Evolutionary conservation across 306 rosid species (phyloP).

Genomic region (Acacia acuminata): DNA sequence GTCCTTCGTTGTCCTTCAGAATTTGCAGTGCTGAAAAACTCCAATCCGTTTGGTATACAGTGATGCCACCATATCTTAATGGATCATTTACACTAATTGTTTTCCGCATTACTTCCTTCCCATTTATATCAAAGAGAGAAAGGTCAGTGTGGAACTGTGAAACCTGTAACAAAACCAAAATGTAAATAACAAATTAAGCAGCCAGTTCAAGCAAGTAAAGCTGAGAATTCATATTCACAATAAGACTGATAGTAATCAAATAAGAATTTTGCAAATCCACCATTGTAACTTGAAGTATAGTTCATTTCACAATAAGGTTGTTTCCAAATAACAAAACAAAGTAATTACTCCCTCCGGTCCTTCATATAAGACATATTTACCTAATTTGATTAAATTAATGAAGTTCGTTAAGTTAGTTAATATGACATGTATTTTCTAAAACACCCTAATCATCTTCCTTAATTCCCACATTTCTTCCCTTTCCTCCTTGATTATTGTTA

Average conservation of each 20-base stretch:
- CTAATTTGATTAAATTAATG: no score
- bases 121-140: slow-evolving; percentile 70
- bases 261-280: neutral
- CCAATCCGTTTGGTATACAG: slow-evolving; percentile 98
- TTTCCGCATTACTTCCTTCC: slow-evolving; percentile 88
- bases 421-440: no score
- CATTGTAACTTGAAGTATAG: neutral
- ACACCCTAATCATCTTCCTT: no score
- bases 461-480: no score
- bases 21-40: slow-evolving; percentile 83
- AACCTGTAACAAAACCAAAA: slow-evolving; percentile 52
- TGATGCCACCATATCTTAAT: slow-evolving; percentile 76
- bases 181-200: neutral
- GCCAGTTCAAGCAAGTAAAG: slow-evolving; percentile 10
- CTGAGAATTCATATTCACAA: neutral
- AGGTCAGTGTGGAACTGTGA: slow-evolving; percentile 88
- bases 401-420: no score
- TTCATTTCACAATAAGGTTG: neutral
- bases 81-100: slow-evolving; percentile 94
- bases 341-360: no score
- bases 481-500: no score
- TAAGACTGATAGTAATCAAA: neutral
- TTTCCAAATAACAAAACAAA: neutral
- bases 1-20: slow-evolving; percentile 86
- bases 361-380: no score